Conservation (phyloP, 495 filamentous ascomycete species). For the Aspergillus leporis region DNA sequence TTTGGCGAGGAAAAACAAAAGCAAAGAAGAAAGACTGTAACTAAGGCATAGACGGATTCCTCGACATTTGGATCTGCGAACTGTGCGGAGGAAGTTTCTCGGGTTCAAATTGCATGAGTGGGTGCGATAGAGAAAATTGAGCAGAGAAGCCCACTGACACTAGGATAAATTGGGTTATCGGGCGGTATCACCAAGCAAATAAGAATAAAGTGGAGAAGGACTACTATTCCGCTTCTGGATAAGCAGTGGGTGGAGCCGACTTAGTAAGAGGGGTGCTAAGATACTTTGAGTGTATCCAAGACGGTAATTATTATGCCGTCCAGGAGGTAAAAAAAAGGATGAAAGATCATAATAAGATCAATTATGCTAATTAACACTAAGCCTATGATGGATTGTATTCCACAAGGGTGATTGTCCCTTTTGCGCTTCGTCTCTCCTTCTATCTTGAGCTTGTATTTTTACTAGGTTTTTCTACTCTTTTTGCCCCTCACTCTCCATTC, state of each 20-base stretch:
- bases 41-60: background rate
- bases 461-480: background rate
- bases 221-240: background rate
- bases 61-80: conserved; percentile 35
- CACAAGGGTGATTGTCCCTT: conserved; percentile 2
- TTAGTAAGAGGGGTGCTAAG: background rate
- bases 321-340: background rate
- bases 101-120: conserved; percentile 14
- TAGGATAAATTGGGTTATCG: background rate
- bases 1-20: too few relatives aligned
- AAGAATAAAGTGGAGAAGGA: background rate
- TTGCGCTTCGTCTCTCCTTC: background rate
- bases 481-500: background rate
- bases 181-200: conserved; percentile 7
- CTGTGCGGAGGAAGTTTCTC: conserved; percentile 21
- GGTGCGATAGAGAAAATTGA: conserved; percentile 13
- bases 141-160: background rate
- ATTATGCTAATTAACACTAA: background rate
- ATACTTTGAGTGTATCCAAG: background rate
- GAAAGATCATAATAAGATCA: conserved; percentile 3
- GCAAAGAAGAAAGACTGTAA: too few relatives aligned
- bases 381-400: background rate
- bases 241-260: too few relatives aligned
- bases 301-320: background rate
- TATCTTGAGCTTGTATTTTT: conserved; percentile 8